phyloP scores from a whole-genome alignment of 495 filamentous ascomycete genomes.

The Patellaria atrata region DNA sequence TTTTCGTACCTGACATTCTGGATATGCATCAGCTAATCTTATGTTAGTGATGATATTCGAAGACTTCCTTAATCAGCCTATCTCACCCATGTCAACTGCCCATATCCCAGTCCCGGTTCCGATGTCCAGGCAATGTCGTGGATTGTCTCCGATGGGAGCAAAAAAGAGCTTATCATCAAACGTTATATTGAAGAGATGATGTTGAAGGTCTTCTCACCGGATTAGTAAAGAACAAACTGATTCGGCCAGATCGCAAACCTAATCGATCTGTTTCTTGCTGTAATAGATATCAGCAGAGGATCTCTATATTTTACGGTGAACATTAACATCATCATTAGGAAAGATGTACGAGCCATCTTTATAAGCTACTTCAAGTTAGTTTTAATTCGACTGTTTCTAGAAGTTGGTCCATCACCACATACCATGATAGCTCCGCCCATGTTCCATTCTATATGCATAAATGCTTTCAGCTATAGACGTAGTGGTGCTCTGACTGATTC shows the following conservation, averaged over 20 bases:
- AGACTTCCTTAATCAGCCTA: neutral
- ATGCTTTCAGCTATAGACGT: slow-evolving; percentile 20
- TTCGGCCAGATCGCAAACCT: slow-evolving; percentile 2
- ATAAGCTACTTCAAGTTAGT: slow-evolving; percentile 13
- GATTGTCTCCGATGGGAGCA: slow-evolving; percentile 30
- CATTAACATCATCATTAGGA: slow-evolving; percentile 36
- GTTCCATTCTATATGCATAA: slow-evolving; percentile 19
- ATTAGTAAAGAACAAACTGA: neutral
- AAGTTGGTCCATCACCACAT: slow-evolving; percentile 1
- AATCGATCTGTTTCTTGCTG: slow-evolving; percentile 27
- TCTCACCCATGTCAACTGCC: slow-evolving; percentile 24
- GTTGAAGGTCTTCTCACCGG: slow-evolving; percentile 40
- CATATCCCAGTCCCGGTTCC: slow-evolving; percentile 28
- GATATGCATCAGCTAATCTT: slow-evolving; percentile 20
- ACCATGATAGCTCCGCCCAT: slow-evolving; percentile 24
- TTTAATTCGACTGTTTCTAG: neutral
- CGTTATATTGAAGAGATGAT: slow-evolving; percentile 41
- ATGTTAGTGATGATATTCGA: slow-evolving; percentile 3
- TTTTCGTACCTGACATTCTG: slow-evolving; percentile 1
- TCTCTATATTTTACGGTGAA: neutral
- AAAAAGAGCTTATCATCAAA: slow-evolving; percentile 38
- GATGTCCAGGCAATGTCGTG: slow-evolving; percentile 23
- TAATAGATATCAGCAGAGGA: slow-evolving; percentile 1
- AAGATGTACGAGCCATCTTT: slow-evolving; percentile 28
- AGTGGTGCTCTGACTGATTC: slow-evolving; percentile 14